Conservation (phyloP, 2,329 filamentous ascomycete genomes). For the Knoxdaviesia capensis region DNA sequence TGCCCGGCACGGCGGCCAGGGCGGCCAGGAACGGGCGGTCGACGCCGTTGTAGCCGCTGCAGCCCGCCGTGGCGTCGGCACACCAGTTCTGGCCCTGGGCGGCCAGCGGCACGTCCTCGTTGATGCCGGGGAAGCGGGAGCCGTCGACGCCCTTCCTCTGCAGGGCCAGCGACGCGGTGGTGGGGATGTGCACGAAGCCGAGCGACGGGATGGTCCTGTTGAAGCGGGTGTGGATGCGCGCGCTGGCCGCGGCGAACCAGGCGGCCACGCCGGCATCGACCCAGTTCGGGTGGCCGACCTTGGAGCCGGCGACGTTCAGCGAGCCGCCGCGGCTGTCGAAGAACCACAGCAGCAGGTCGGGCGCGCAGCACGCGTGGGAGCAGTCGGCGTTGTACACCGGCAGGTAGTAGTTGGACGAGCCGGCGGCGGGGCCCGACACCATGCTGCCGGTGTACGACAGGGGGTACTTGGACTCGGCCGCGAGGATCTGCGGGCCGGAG, state of each 20-base stretch:
- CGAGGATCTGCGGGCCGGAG: slow-evolving; percentile 21
- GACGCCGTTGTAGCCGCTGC: slow-evolving; percentile 24
- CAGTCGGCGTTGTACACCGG: slow-evolving; percentile 20
- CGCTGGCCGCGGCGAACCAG: slow-evolving; percentile 20
- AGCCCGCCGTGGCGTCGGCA: slow-evolving; percentile 17
- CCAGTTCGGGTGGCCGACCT: too few species aligned
- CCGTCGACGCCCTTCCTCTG: slow-evolving; percentile 18
- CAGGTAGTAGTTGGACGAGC: slow-evolving; percentile 28
- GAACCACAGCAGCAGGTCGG: slow-evolving; percentile 43
- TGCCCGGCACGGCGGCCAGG: slow-evolving; percentile 28
- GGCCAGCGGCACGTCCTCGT: slow-evolving; percentile 20
- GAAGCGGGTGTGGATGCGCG: slow-evolving; percentile 11
- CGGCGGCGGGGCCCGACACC: not conserved
- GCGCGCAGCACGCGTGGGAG: slow-evolving; percentile 12
- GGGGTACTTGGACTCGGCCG: slow-evolving; percentile 13
- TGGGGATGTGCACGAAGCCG: slow-evolving; percentile 28
- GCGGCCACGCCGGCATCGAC: slow-evolving; percentile 21
- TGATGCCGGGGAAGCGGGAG: slow-evolving; percentile 20
- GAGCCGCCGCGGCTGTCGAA: slow-evolving; percentile 47
- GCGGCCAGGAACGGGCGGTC: slow-evolving; percentile 44
- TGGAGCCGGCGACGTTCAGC: too few species aligned
- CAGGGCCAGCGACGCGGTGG: slow-evolving; percentile 18
- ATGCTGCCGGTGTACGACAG: slow-evolving; percentile 6
- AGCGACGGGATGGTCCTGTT: slow-evolving; percentile 20
- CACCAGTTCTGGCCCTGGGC: slow-evolving; percentile 24